Evolutionary conservation across 208 protist species (phyloP).

Genomic region (Plasmodiophora brassicae): DNA sequence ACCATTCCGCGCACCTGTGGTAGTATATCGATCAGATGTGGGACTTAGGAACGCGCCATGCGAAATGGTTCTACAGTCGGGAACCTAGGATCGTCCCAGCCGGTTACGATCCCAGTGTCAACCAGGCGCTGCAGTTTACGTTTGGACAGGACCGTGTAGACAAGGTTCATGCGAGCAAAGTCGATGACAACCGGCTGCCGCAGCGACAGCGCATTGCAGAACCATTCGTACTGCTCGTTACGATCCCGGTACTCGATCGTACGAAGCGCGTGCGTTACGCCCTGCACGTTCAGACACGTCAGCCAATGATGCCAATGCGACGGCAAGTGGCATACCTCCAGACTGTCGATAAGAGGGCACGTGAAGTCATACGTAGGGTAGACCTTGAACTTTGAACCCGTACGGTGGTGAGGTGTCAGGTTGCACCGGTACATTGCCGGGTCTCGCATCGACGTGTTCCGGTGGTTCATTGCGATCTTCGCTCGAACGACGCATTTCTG

Average conservation of each 20-base stretch:
- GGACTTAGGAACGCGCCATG: no score
- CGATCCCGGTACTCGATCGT: conserved; percentile 97
- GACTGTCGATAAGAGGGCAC: conserved; percentile 96
- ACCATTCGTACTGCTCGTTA: conserved; percentile 60
- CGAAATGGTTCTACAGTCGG: conserved; percentile 57
- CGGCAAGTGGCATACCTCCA: conserved; percentile 71
- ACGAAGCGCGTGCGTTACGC: conserved; percentile 99
- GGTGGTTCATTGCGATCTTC: neutral
- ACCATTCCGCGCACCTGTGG: neutral
- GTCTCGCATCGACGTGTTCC: neutral
- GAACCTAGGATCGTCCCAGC: conserved; percentile 64
- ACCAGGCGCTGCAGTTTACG: conserved; percentile 44
- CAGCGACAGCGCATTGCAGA: conserved; percentile 55
- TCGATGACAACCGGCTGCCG: conserved; percentile 63
- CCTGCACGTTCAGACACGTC: conserved; percentile 1
- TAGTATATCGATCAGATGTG: no score
- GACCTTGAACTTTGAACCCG: conserved; percentile 52
- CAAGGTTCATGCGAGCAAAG: conserved; percentile 60
- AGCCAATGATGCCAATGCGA: no score
- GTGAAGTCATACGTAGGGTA: conserved; percentile 99
- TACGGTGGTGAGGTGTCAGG: neutral
- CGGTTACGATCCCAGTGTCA: conserved; percentile 40
- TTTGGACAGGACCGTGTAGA: conserved; percentile 60
- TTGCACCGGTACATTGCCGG: neutral
- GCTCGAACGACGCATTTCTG: neutral